phyloP scores from a whole-genome alignment of 2,329 filamentous ascomycete genomes.

The Monilinia aucupariae region DNA sequence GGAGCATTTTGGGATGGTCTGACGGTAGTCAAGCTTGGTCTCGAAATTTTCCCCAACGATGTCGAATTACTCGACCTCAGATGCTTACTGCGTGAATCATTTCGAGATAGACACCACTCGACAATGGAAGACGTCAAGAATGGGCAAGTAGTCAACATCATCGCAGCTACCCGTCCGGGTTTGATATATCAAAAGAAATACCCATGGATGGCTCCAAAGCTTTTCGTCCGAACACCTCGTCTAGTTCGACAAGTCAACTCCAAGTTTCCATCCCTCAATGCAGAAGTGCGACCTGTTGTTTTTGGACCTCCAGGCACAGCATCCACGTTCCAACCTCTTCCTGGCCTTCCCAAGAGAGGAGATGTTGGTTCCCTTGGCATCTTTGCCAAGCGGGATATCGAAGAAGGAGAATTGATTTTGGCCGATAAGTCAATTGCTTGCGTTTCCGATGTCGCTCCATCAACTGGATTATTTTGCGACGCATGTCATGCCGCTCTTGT shows the following conservation, averaged over 20 bases:
- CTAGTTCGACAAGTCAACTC: conserved; percentile 26
- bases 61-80: conserved; percentile 16
- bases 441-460: conserved; percentile 20
- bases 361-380: conserved; percentile 31
- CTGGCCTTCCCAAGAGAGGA: not conserved
- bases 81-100: conserved; percentile 13
- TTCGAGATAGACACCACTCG: conserved; percentile 12
- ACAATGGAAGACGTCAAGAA: not conserved
- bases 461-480: conserved; percentile 25
- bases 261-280: not conserved
- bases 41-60: conserved; percentile 21
- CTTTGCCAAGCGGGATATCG: conserved; percentile 29
- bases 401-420: conserved; percentile 26
- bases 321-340: not conserved
- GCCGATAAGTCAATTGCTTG: conserved; percentile 23
- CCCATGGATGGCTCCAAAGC: conserved; percentile 27
- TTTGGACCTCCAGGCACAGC: conserved; percentile 17
- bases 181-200: conserved; percentile 29
- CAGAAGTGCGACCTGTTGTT: conserved; percentile 21
- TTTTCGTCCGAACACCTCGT: conserved; percentile 22
- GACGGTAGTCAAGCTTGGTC: conserved; percentile 14
- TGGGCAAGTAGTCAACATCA: not conserved
- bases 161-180: conserved; percentile 15
- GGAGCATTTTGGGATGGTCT: conserved; percentile 29
- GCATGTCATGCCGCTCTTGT: conserved; percentile 26